Evolutionary conservation across 1,139 yeast species (phyloP).

Genomic region (Nakaseomyces sp.): DNA sequence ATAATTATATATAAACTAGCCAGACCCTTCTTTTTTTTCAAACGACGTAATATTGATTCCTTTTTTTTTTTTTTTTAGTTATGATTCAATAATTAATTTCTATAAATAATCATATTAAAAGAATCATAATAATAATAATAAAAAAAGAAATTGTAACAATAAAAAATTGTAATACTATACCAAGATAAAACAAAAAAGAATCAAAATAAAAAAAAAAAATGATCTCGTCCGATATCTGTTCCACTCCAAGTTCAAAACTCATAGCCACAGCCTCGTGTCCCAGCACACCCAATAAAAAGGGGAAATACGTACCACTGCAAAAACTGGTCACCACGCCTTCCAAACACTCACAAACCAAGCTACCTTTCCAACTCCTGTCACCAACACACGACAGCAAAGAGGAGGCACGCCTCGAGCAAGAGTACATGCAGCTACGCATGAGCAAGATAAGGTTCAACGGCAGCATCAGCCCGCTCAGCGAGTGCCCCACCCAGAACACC

Average conservation of each 20-base stretch:
- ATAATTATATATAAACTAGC: neutral
- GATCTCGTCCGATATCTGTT: neutral
- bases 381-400: conserved; percentile 1
- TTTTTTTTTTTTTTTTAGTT: neutral
- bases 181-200: neutral
- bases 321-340: conserved; percentile 11
- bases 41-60: neutral
- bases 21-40: neutral
- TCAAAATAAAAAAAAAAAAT: neutral
- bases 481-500: no score
- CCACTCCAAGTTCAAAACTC: neutral
- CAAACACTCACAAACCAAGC: conserved; percentile 7
- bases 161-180: no score
- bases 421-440: conserved; percentile 1
- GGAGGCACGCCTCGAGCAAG: neutral
- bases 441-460: conserved; percentile 2
- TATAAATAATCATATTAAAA: neutral
- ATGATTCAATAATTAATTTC: neutral
- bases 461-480: conserved; percentile 7
- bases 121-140: neutral
- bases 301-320: neutral
- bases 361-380: conserved; percentile 4
- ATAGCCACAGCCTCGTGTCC: conserved; percentile 7
- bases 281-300: conserved; percentile 15
- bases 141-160: neutral